Evolutionary conservation across 306 rosid genomes (phyloP), one percentile per base, ranked within the genome.

Genomic region (Crotalaria pallida): DNA sequence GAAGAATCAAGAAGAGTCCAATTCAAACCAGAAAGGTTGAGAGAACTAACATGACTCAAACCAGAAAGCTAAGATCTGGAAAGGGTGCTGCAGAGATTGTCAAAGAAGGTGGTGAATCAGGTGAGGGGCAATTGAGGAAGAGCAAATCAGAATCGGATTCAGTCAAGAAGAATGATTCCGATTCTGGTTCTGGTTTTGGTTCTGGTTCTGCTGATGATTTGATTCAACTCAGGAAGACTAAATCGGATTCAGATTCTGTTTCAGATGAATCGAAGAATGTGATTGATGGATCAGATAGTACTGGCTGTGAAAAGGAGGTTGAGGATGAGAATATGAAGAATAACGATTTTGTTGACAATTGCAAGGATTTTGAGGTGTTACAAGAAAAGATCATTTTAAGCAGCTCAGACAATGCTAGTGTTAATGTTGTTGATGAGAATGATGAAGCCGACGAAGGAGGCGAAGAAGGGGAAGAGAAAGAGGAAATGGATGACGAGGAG

Each of bases 61-160:
- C 10, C 7, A 85, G 89, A 78, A 92, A 65, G 76, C 33, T 80
- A 8, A 86, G 85, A 78, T 72, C 69, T 67, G 88, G 84, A 16
- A 87, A 79, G 45, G 62, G 57, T 40, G 21, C 6, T 6, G 41
- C 49, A 11, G 73, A 77, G 16, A 45, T 52, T 45, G 65, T 71
- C 11, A 70, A 69, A 56, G 72, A 31, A 17, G 47, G 17, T 17
- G 26, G 31, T 58, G 80, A 75, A 70, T 78, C 75, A 1, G 38
- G 63, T 15, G 83, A 69, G 41, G 76, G 80, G 47, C 76, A 69
- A 53, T 57, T 85, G 75, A 84, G 82, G 85, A 88, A 84, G 80
- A 67, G 24, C 43, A 88, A 88, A 72, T 76, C 95, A 2, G 90
- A 88, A 72, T 76, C 95, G 1, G 90, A 84, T 56, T 79, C 82